Conservation (phyloP, 2,329 filamentous ascomycete species). For the Escovopsis sp. region DNA sequence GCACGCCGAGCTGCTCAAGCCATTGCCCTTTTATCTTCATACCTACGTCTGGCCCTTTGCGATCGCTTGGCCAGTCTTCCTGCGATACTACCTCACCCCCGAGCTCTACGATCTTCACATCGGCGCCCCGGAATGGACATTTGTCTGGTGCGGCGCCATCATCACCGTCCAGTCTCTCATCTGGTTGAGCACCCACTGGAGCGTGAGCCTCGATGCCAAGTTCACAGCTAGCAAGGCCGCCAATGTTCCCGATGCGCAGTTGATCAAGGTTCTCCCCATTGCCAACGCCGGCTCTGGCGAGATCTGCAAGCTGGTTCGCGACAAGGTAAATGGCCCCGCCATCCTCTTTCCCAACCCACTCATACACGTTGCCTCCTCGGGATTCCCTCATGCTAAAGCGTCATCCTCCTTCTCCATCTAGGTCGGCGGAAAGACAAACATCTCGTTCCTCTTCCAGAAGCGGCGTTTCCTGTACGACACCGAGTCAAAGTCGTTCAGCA, state of each 20-base stretch:
- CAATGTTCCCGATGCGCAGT: constrained; percentile 55
- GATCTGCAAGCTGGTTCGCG: constrained; percentile 68
- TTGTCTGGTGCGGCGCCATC: constrained; percentile 83
- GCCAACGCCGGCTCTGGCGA: constrained; percentile 82
- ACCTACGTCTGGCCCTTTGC: constrained; percentile 88
- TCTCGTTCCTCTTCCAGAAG: constrained; percentile 96
- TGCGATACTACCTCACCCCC: constrained; percentile 70
- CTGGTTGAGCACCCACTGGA: constrained; percentile 98
- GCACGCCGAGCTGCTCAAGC: constrained; percentile 75
- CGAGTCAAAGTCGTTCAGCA: constrained; percentile 59
- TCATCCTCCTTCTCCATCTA: constrained; percentile 14
- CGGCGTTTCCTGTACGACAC: constrained; percentile 79
- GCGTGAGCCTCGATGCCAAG: constrained; percentile 65
- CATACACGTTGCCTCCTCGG: too few relatives aligned
- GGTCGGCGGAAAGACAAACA: constrained; percentile 57
- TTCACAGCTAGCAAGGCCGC: constrained; percentile 66
- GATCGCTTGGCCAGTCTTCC: constrained; percentile 82
- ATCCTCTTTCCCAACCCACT: neutral
- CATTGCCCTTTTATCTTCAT: constrained; percentile 66
- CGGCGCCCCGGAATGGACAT: constrained; percentile 91
- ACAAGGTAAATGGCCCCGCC: constrained; percentile 36
- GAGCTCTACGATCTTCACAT: constrained; percentile 86
- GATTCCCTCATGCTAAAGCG: too few relatives aligned
- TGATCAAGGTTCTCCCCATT: constrained; percentile 86
- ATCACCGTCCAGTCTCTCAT: constrained; percentile 74